A percentile compares a stretch with the other conserved stretches of the same genome.
These are phyloP conservation scores for Prototheca cutis DNA, from an alignment of 163 green algal species.

Conservation along the genomic window DNA sequence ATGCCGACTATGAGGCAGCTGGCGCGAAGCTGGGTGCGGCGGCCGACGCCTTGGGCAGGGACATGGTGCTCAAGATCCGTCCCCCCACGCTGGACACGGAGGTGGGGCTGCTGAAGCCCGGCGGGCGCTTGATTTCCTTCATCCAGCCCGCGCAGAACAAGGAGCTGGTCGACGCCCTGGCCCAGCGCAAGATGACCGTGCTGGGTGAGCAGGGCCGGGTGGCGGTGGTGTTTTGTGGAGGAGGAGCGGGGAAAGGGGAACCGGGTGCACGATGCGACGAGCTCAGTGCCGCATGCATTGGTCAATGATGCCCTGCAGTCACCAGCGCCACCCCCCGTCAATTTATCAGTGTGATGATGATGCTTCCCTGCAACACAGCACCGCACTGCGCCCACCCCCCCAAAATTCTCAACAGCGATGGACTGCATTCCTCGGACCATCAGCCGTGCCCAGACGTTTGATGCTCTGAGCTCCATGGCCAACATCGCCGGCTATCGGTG, in stretches of 20 bases:
- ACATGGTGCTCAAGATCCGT: slow-evolving; percentile 71
- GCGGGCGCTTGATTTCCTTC: slow-evolving; percentile 56
- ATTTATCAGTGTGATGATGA: too few relatives aligned
- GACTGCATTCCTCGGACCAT: slow-evolving; percentile 84
- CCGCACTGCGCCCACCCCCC: too few relatives aligned
- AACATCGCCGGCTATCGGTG: slow-evolving; percentile 83
- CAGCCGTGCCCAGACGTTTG: slow-evolving; percentile 79
- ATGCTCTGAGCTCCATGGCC: slow-evolving; percentile 79
- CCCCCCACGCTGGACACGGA: slow-evolving; percentile 47
- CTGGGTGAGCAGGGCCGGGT: slow-evolving; percentile 39
- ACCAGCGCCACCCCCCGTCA: too few relatives aligned
- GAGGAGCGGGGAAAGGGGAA: neutral
- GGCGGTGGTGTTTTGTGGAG: neutral
- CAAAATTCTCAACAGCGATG: slow-evolving; percentile 73
- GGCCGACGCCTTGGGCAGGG: slow-evolving; percentile 38
- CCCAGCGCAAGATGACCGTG: slow-evolving; percentile 52
- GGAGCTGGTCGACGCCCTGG: slow-evolving; percentile 63
- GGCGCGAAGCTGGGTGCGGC: slow-evolving; percentile 55
- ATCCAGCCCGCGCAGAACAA: slow-evolving; percentile 72
- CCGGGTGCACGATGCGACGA: too few relatives aligned
- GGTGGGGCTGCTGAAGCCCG: slow-evolving; percentile 50
- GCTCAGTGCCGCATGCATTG: too few relatives aligned
- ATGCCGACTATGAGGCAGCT: slow-evolving; percentile 61
- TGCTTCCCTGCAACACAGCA: too few relatives aligned
- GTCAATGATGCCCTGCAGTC: too few relatives aligned